These are phyloP conservation scores for Corylus heterophylla DNA, from an alignment of 306 rosid genomes.

Conservation along the genomic window DNA sequence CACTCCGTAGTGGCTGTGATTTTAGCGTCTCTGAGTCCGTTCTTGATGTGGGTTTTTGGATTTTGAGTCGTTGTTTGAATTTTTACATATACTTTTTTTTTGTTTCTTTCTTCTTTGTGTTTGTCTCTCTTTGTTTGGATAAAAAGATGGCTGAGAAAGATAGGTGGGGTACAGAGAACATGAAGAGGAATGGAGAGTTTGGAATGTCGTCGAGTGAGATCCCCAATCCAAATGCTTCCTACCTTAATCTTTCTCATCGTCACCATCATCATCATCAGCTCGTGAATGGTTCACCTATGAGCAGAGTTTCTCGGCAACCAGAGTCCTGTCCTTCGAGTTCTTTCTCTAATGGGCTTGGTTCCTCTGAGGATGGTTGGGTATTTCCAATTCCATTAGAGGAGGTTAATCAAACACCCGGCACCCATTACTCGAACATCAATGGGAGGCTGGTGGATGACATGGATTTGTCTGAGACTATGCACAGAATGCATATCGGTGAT, in stretches of 20 bases:
- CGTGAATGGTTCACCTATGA: slow-evolving; percentile 31
- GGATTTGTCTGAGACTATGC: slow-evolving; percentile 34
- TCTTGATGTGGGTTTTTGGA: slow-evolving; percentile 27
- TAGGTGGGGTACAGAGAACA: slow-evolving; percentile 20
- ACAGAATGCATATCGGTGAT: slow-evolving; percentile 37
- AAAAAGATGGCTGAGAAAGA: slow-evolving; percentile 22
- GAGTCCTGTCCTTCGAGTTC: slow-evolving; percentile 34
- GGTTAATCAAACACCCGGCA: slow-evolving; percentile 13
- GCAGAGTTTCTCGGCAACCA: slow-evolving; percentile 31
- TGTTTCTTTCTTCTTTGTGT: not conserved
- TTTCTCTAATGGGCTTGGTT: slow-evolving; percentile 26
- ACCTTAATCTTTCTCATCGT: slow-evolving; percentile 23
- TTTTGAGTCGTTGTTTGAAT: slow-evolving; percentile 20
- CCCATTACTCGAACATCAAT: slow-evolving; percentile 14
- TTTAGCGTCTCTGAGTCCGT: not conserved
- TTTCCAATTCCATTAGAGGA: slow-evolving; percentile 32
- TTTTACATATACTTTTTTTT: not conserved
- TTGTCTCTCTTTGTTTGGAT: not conserved
- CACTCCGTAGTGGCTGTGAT: not conserved
- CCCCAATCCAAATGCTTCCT: slow-evolving; percentile 13
- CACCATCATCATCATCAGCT: slow-evolving; percentile 28
- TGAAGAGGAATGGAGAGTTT: slow-evolving; percentile 19
- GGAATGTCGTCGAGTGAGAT: slow-evolving; percentile 22
- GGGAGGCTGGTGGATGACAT: slow-evolving; percentile 32
- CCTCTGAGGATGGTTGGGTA: slow-evolving; percentile 11